Evolutionary conservation across 495 filamentous ascomycete genomes (phyloP), one percentile per base, ranked within the genome.

Genomic region (Aspergillus asperescens): DNA sequence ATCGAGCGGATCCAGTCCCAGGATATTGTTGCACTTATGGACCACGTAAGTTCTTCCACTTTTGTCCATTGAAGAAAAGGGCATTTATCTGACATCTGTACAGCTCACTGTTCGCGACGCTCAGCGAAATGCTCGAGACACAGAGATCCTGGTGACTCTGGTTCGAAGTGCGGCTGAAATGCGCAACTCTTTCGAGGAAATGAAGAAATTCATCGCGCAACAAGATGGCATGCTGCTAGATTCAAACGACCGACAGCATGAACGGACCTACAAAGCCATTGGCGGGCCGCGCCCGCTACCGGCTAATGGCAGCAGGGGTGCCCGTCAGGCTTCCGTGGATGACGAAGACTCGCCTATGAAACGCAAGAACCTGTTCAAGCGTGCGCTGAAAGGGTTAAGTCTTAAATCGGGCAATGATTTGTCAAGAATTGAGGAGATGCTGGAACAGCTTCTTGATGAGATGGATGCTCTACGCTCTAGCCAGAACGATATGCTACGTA

Each of bases 11-110:
- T 99, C 51, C 85, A 99, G 66, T 95, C 89, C 5, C 92, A 95
- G 70, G 94, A 99, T 64, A 94, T 99, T 60, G 85, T 97, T 56
- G 90, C 93, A 34, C 74, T 99, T 22, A 97, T 99, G 93, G 91
- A 99, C 63, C 93, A 95, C 66, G 84, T 87, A 76, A 80, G 83
- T 73, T 32, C 22, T 27, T 25, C 23, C 4, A 5, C 4, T 7
- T 44, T 5, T 9, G 20, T 16, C 0, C 1, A 8, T 15, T 32
- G 12, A 31, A 31, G 12, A 32, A 48, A 7, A 39, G 38, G 18
- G 39, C 25, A 16, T 39, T 52, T 8, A 7, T 15, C 38, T 56
- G 24, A 32, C 13, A 31, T 47, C 67, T 82, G 54, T 60, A 27
- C 48, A 91, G 79, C 85, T 98, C 54, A 97, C 93, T 63, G 94